A percentile compares a stretch with the other conserved stretches of the same genome.
Evolutionary conservation across 1,139 yeast species (phyloP).

Genomic region (Geotrichum cucujoidarum): DNA sequence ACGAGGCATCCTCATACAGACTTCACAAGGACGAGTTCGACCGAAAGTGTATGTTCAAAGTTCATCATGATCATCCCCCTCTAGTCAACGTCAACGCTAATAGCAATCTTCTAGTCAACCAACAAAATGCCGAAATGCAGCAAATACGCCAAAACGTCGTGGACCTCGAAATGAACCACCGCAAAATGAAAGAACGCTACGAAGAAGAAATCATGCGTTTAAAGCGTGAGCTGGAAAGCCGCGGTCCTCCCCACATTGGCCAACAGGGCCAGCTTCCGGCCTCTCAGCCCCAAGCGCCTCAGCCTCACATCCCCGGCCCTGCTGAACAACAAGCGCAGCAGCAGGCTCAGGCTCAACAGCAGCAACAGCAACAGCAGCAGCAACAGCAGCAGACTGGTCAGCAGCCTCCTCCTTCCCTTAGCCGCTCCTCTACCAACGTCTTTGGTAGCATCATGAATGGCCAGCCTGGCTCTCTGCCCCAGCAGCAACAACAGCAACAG

Average conservation of each 20-base stretch:
- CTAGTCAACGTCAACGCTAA: background rate
- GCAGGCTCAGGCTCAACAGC: conserved; percentile 1
- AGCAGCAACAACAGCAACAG: conserved; percentile 20
- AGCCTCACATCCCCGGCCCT: conserved; percentile 23
- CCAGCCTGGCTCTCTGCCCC: conserved; percentile 24
- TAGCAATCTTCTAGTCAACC: conserved; percentile 45
- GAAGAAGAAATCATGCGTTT: conserved; percentile 86
- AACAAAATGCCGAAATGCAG: conserved; percentile 91
- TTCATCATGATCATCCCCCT: background rate
- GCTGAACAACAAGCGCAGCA: conserved; percentile 23
- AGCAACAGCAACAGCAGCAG: background rate
- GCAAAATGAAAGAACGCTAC: conserved; percentile 92
- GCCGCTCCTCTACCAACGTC: conserved; percentile 33
- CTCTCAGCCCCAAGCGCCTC: conserved; percentile 23
- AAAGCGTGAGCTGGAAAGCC: conserved; percentile 75
- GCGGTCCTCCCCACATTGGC: conserved; percentile 32
- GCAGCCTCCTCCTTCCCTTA: conserved; percentile 30
- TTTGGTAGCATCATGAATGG: conserved; percentile 37
- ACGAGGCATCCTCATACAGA: conserved; percentile 81
- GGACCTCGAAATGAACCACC: conserved; percentile 89
- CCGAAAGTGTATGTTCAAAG: conserved; percentile 47
- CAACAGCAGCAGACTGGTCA: conserved; percentile 15
- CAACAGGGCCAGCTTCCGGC: conserved; percentile 29
- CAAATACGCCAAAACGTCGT: conserved; percentile 91
- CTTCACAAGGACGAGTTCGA: conserved; percentile 94